Evolutionary conservation across 2,329 filamentous ascomycete genomes (phyloP).

Genomic region (Fusarium bactridioides): DNA sequence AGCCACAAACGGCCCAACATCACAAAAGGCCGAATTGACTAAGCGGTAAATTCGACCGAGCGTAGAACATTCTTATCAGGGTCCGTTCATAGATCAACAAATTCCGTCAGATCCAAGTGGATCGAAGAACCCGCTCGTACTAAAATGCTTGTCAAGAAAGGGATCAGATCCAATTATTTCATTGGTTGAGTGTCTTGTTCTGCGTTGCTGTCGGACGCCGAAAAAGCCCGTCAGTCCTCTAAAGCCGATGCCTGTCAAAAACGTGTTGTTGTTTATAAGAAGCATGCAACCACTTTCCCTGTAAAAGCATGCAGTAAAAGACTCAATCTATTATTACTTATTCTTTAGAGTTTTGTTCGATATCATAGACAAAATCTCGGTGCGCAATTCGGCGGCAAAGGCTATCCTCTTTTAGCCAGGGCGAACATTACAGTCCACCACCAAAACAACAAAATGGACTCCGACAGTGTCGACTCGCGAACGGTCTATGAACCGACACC

Average conservation of each 20-base stretch:
- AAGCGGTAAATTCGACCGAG: not conserved
- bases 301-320: not conserved
- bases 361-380: not conserved
- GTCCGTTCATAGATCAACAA: not conserved
- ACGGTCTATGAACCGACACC: slow-evolving; percentile 36
- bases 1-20: not conserved
- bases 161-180: not conserved
- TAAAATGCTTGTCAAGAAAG: not conserved
- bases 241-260: not conserved
- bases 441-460: slow-evolving; percentile 37
- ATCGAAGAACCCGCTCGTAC: not conserved
- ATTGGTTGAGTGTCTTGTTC: not conserved
- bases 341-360: not conserved
- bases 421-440: not conserved
- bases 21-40: not conserved
- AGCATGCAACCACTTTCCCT: not conserved
- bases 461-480: slow-evolving; percentile 37
- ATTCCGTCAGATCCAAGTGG: not conserved
- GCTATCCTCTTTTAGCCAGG: slow-evolving; percentile 10
- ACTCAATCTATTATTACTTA: not conserved
- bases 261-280: not conserved
- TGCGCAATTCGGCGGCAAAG: not conserved
- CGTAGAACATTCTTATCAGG: not conserved
- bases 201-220: not conserved
- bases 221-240: slow-evolving; percentile 1